Evolutionary conservation across 2,329 filamentous ascomycete species (phyloP), one percentile per base, ranked within the genome.

Genomic region (Pseudogymnoascus sp.): DNA sequence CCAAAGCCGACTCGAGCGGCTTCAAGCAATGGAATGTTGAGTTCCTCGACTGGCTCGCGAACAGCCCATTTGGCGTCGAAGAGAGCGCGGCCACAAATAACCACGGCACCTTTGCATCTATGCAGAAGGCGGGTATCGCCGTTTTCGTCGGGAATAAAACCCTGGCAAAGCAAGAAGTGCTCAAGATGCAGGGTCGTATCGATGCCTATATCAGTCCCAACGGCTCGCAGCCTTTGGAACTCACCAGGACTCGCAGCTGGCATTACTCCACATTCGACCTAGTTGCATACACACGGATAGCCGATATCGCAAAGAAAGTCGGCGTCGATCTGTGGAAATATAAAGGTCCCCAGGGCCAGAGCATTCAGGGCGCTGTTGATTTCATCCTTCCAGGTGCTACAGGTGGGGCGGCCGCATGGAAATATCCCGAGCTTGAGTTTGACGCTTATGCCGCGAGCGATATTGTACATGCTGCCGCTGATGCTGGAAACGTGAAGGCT

Each of bases 201-300:
- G 47, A 67, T 34, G 62, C 62, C 14, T 64, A 68, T 11, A 62
- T 70, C 58, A 54, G 58, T 5, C 58, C 64, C 2, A 65, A 69
- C 60, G 69, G 69, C 12, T 67, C 64, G 1, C 65, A 67, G 61
- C 68, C 69, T 4, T 61, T 65, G 18, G 69, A 70, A 61, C 66
- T 69, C 22, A 58, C 54, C 8, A 67, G 69, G 41, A 70, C 69
- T 14, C 64, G 67, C 47, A 68, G 67, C 60, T 70, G 65, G 60
- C 69, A 70, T 63, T 70, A 70, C 63, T 65, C 67, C 22, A 69
- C 67, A 11, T 70, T 70, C 37, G 65, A 67, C 39, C 61, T 70
- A 11, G 63, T 65, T n/a, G 64, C 65, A 8, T 62, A 64, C 43
- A 62, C 47, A 37, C 65, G 59, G 47, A 63, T 61, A 60, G 68